phyloP scores from a whole-genome alignment of 768 basidiomycete genomes.

The Tulasnella sp. region DNA sequence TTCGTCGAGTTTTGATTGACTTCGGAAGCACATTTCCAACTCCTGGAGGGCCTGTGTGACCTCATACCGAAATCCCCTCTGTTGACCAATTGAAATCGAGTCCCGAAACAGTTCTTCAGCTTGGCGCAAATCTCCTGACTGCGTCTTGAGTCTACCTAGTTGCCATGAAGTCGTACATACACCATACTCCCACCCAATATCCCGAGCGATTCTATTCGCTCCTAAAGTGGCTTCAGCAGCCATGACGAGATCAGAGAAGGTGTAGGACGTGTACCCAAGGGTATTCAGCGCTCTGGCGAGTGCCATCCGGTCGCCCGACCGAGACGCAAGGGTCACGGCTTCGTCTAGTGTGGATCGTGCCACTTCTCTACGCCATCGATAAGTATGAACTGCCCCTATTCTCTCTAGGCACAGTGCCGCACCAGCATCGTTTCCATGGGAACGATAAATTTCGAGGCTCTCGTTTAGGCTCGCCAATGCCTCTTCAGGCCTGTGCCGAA shows the following conservation, averaged over 20 bases:
- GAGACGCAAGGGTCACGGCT: background rate
- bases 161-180: background rate
- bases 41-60: background rate
- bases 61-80: background rate
- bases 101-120: background rate
- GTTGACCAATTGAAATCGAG: background rate
- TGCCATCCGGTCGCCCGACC: background rate
- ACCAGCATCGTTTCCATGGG: background rate
- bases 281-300: background rate
- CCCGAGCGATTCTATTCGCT: background rate
- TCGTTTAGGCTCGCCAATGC: background rate
- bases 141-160: background rate
- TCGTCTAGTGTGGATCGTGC: background rate
- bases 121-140: background rate
- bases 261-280: background rate
- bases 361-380: background rate
- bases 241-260: background rate
- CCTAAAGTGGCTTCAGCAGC: background rate
- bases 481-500: background rate
- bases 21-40: background rate
- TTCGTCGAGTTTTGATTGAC: background rate
- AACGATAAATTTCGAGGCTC: background rate
- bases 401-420: background rate
- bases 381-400: background rate
- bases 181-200: background rate